Percentiles rank a stretch among this genome's conserved stretches.
These are phyloP conservation scores for Cercis canadensis DNA, from an alignment of 306 rosid species.

Conservation along the genomic window DNA sequence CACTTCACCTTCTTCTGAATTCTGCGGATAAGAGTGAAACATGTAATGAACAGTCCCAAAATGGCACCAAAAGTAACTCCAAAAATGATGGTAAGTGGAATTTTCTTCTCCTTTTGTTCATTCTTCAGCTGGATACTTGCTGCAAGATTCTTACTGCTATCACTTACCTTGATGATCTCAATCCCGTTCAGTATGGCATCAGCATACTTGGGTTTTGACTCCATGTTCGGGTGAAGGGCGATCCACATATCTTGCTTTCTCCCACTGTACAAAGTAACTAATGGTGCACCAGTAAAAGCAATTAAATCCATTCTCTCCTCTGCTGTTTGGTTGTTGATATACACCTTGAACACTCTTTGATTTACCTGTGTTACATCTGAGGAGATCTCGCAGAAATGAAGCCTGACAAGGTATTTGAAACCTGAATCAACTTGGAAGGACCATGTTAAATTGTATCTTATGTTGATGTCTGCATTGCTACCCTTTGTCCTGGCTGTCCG, in stretches of 20 bases:
- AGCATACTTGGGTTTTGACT: conserved; percentile 39
- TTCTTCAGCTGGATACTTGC: conserved; percentile 27
- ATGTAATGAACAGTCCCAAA: conserved; percentile 16
- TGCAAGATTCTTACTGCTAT: conserved; percentile 36
- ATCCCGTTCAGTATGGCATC: conserved; percentile 52
- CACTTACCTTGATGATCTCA: conserved; percentile 55
- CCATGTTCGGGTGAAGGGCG: conserved; percentile 42
- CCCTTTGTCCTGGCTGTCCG: conserved; percentile 43
- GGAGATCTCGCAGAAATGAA: conserved; percentile 53
- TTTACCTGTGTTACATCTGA: conserved; percentile 15
- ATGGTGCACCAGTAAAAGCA: conserved; percentile 35
- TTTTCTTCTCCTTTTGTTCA: conserved; percentile 20
- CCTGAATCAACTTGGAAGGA: conserved; percentile 48
- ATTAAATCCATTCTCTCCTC: conserved; percentile 44
- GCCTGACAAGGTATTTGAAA: conserved; percentile 48
- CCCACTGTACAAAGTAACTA: conserved; percentile 23
- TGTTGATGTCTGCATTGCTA: conserved; percentile 36
- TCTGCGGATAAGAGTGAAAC: conserved; percentile 18
- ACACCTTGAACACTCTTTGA: conserved; percentile 50
- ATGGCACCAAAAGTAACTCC: conserved; percentile 26
- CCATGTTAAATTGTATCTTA: conserved; percentile 47
- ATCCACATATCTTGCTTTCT: conserved; percentile 38
- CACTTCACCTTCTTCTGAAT: conserved; percentile 12
- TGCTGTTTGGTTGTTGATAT: conserved; percentile 51
- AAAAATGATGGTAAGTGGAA: not conserved